Percentiles rank a stretch among this genome's conserved stretches.
These are phyloP conservation scores for Epichloe coenophiala DNA, from an alignment of 2,329 filamentous ascomycete genomes.

Conservation along the genomic window DNA sequence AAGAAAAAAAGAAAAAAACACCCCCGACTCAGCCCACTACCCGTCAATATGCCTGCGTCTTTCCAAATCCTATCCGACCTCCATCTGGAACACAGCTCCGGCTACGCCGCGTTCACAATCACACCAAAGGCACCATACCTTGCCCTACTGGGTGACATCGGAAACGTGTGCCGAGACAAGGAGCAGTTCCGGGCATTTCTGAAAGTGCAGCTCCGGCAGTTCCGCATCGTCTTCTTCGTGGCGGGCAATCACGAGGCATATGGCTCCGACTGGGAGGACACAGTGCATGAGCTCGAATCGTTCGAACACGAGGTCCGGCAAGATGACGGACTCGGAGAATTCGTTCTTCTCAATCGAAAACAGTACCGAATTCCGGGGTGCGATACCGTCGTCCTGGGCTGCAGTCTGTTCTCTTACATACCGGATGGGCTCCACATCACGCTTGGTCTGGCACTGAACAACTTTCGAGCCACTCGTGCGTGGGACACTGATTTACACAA, in stretches of 20 bases:
- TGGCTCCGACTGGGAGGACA: slow-evolving; percentile 22
- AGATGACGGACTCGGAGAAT: slow-evolving; percentile 19
- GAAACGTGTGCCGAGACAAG: slow-evolving; percentile 25
- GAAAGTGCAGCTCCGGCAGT: slow-evolving; percentile 30
- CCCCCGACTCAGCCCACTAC: too few species aligned
- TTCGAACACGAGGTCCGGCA: slow-evolving; percentile 16
- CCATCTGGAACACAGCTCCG: slow-evolving; percentile 35
- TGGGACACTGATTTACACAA: slow-evolving; percentile 27
- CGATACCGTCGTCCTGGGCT: slow-evolving; percentile 18
- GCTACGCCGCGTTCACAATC: slow-evolving; percentile 39
- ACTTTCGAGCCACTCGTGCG: slow-evolving; percentile 33
- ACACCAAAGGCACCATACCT: slow-evolving; percentile 33
- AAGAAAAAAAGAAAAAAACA: too few species aligned
- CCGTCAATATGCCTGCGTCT: not conserved
- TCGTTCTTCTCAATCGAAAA: slow-evolving; percentile 25
- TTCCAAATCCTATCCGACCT: slow-evolving; percentile 37
- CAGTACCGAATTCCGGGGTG: slow-evolving; percentile 12
- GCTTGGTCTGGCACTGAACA: slow-evolving; percentile 31
- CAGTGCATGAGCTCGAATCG: slow-evolving; percentile 14
- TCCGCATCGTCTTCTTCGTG: slow-evolving; percentile 36
- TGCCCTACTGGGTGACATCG: slow-evolving; percentile 45
- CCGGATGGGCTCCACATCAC: slow-evolving; percentile 18
- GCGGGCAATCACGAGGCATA: slow-evolving; percentile 45
- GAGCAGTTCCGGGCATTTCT: slow-evolving; percentile 31
- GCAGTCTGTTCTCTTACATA: slow-evolving; percentile 35